These are phyloP conservation scores for Neurospora tetrasperma DNA, from an alignment of 495 filamentous ascomycete species.

Conservation along the genomic window DNA sequence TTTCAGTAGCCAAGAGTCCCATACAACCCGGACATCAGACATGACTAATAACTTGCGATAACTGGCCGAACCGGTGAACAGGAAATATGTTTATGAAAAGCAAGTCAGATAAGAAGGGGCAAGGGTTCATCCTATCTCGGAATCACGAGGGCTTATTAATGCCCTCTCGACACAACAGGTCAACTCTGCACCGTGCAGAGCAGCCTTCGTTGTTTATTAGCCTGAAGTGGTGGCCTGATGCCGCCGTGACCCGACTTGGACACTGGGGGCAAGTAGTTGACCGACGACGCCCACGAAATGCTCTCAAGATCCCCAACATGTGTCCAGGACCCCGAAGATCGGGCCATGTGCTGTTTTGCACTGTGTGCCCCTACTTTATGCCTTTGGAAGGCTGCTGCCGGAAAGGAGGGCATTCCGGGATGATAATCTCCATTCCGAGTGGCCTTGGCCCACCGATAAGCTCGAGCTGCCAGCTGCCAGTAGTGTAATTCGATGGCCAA, in stretches of 20 bases:
- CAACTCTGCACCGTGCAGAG: neutral
- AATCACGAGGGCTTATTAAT: neutral
- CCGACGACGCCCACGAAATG: neutral
- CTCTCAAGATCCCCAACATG: neutral
- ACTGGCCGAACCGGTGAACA: neutral
- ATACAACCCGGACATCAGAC: neutral
- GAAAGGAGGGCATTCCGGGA: neutral
- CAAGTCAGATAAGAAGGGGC: neutral
- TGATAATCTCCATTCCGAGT: neutral
- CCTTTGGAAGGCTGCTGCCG: neutral
- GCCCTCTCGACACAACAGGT: neutral
- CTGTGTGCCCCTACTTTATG: neutral
- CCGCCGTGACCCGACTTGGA: neutral
- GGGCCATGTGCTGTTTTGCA: neutral
- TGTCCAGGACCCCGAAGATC: neutral
- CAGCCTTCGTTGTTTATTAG: neutral
- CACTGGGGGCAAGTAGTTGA: neutral
- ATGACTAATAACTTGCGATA: neutral
- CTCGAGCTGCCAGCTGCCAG: neutral
- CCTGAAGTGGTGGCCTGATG: neutral
- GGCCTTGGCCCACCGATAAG: neutral
- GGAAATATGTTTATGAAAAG: neutral
- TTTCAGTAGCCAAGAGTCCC: neutral
- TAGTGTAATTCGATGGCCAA: neutral
- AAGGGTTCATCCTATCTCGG: neutral